Conservation (phyloP, 2,329 filamentous ascomycete genomes). For the Colletotrichum filicis region DNA sequence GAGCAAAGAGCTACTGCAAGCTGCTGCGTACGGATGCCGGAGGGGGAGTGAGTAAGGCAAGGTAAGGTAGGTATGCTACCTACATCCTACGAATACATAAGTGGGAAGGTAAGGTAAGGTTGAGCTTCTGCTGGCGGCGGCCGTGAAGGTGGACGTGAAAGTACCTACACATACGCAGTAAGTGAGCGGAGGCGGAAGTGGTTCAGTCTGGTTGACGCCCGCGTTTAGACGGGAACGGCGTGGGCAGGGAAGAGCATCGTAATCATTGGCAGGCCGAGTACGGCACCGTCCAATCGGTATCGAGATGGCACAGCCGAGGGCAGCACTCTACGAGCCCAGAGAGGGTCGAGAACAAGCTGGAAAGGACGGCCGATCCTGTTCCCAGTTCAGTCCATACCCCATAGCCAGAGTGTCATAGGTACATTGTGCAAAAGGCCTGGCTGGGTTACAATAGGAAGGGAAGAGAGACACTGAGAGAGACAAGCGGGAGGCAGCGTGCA, state of each 20-base stretch:
- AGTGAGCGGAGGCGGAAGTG: constrained; percentile 21
- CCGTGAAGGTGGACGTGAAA: constrained; percentile 15
- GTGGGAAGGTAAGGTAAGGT: constrained; percentile 1
- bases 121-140: constrained; percentile 24
- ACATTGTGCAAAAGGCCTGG: not conserved
- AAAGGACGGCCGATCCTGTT: not conserved
- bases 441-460: not conserved
- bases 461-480: not conserved
- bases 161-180: not conserved
- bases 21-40: constrained; percentile 1
- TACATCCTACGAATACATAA: not conserved
- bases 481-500: not conserved
- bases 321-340: not conserved
- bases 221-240: constrained; percentile 34
- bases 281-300: constrained; percentile 1
- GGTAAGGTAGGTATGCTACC: not conserved
- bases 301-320: not conserved
- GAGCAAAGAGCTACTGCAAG: not conserved
- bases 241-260: constrained; percentile 7
- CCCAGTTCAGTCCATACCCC: not conserved
- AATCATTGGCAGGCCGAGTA: constrained; percentile 7
- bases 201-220: constrained; percentile 28
- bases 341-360: not conserved
- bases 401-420: no score
- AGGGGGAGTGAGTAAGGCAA: not conserved